Evolutionary conservation across 78 protist species (phyloP).

Genomic region (Dictyostelium firmibasis): DNA sequence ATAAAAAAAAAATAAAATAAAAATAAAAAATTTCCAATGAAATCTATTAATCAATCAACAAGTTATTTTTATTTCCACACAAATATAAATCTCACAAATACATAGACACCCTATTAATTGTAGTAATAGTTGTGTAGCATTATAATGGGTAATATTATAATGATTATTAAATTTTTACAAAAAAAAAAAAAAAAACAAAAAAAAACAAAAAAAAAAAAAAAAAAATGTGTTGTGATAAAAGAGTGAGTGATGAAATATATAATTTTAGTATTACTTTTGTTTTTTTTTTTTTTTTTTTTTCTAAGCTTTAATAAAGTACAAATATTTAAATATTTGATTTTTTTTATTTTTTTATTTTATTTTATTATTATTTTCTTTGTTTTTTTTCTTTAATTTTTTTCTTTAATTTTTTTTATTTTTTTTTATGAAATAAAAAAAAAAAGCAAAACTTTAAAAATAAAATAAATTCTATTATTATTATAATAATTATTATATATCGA

Average conservation of each 20-base stretch:
- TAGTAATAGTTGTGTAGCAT: too few species aligned
- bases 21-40: background rate
- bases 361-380: too few species aligned
- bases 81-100: background rate
- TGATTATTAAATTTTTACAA: too few species aligned
- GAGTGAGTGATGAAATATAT: background rate
- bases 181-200: too few species aligned
- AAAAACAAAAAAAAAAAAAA: too few species aligned
- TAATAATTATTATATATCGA: background rate
- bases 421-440: background rate
- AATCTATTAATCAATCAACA: background rate
- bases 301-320: background rate
- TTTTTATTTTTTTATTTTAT: too few species aligned
- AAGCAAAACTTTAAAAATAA: too few species aligned
- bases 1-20: background rate
- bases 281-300: too few species aligned
- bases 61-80: background rate
- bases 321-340: too few species aligned
- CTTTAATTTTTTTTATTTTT: too few species aligned
- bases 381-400: too few species aligned
- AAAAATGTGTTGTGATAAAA: background rate
- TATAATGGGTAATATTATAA: too few species aligned
- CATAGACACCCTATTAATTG: background rate
- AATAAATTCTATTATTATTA: background rate
- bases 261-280: background rate